Percentiles rank a stretch among this genome's conserved stretches.
Conservation (phyloP, 768 basidiomycete species). For the Naganishia kalamii region DNA sequence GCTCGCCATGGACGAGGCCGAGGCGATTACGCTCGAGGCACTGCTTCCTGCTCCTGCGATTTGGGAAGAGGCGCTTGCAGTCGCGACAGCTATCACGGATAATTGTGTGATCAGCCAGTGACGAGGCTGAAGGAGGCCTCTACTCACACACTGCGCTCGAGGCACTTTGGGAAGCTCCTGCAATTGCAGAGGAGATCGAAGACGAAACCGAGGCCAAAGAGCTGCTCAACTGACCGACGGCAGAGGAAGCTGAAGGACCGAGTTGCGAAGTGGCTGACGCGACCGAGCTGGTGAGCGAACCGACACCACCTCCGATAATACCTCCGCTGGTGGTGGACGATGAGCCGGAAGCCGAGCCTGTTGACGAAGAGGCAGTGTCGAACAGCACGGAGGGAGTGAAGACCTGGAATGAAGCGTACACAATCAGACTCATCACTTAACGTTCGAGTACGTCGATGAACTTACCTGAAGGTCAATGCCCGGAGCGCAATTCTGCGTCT, state of each 20-base stretch:
- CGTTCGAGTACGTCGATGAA: background rate
- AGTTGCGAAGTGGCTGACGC: slow-evolving; percentile 1
- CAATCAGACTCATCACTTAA: no score
- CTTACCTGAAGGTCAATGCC: slow-evolving; percentile 22
- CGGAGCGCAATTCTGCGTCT: slow-evolving; percentile 27
- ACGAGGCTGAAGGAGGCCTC: no score
- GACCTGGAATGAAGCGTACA: background rate
- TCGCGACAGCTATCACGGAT: no score
- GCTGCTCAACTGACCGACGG: background rate
- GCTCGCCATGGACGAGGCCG: no score
- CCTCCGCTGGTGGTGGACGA: slow-evolving; percentile 8
- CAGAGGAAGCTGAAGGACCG: no score
- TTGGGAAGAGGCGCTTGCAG: no score
- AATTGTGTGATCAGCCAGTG: no score
- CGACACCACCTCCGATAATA: slow-evolving; percentile 23
- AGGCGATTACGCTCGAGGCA: no score
- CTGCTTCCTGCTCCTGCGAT: no score
- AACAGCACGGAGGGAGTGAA: slow-evolving; percentile 29
- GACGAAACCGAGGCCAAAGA: slow-evolving; percentile 12
- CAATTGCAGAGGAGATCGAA: slow-evolving; percentile 9
- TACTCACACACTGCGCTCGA: no score
- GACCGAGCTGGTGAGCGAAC: background rate
- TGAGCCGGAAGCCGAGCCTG: background rate
- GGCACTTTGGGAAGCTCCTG: slow-evolving; percentile 10
- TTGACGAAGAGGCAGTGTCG: slow-evolving; percentile 21